Percentiles rank a stretch among this genome's conserved stretches.
phyloP scores from a whole-genome alignment of 2,329 filamentous ascomycete species.

The Ophiostoma himal-ulmi region DNA sequence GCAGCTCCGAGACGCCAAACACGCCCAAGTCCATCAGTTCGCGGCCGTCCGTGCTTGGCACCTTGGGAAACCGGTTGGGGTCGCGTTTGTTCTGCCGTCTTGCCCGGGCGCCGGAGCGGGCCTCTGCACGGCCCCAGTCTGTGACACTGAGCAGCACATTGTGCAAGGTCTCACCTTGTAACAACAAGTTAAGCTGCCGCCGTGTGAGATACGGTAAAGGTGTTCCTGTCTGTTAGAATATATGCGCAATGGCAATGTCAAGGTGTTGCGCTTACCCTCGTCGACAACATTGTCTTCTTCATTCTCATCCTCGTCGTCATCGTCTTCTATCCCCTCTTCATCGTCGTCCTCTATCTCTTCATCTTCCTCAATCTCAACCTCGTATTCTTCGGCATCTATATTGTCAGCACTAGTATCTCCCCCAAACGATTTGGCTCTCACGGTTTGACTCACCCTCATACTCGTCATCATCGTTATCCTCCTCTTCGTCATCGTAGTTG shows the following conservation, averaged over 20 bases:
- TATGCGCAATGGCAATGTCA: no score
- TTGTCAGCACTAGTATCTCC: not conserved
- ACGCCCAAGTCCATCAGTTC: slow-evolving; percentile 75
- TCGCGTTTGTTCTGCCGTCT: slow-evolving; percentile 45
- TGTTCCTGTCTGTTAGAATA: not conserved
- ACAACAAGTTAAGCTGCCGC: slow-evolving; percentile 28
- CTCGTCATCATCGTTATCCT: slow-evolving; percentile 18
- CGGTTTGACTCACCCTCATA: not conserved
- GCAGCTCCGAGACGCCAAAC: slow-evolving; percentile 64
- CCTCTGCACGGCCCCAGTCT: slow-evolving; percentile 26
- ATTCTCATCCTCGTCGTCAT: slow-evolving; percentile 28
- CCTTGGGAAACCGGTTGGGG: slow-evolving; percentile 65
- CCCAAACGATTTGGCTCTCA: not conserved
- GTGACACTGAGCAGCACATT: slow-evolving; percentile 25
- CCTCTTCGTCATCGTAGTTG: not conserved
- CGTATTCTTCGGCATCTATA: not conserved
- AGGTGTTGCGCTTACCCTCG: slow-evolving; percentile 19
- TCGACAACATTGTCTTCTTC: slow-evolving; percentile 27
- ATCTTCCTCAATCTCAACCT: slow-evolving; percentile 21
- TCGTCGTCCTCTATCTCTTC: slow-evolving; percentile 20
- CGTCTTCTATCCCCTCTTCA: slow-evolving; percentile 29
- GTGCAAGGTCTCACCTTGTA: slow-evolving; percentile 28
- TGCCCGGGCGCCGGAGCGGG: slow-evolving; percentile 24
- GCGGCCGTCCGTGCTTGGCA: slow-evolving; percentile 71
- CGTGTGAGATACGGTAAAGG: slow-evolving; percentile 20